phyloP scores from a whole-genome alignment of 805 yeast species.

The Pichia kluyveri region DNA sequence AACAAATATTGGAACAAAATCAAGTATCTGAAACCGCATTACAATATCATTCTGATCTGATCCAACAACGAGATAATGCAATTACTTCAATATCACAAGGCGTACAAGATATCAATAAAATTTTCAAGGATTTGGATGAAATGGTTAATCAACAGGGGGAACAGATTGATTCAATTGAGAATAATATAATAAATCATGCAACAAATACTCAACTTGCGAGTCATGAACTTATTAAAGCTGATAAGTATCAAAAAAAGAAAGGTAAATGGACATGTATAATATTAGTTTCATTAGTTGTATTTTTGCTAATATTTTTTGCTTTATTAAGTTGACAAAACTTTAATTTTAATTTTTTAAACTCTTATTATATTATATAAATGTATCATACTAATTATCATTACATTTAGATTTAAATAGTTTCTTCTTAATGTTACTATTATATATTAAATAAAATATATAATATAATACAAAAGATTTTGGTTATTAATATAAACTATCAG shows the following conservation, averaged over 20 bases:
- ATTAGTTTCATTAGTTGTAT: slow-evolving; percentile 46
- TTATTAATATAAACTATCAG: no score
- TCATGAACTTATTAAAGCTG: slow-evolving; percentile 63
- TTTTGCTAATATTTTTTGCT: slow-evolving; percentile 52
- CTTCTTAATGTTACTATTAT: no score
- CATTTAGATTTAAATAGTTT: no score
- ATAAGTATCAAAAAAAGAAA: slow-evolving; percentile 59
- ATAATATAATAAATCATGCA: slow-evolving; percentile 57
- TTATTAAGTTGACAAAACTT: slow-evolving; percentile 29
- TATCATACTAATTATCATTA: not conserved
- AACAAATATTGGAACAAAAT: slow-evolving; percentile 21
- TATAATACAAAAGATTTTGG: not conserved
- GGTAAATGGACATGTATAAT: slow-evolving; percentile 69
- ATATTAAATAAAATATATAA: no score
- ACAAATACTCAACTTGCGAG: slow-evolving; percentile 62
- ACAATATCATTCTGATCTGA: slow-evolving; percentile 53
- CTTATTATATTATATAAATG: no score
- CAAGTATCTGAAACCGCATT: slow-evolving; percentile 37
- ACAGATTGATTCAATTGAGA: slow-evolving; percentile 77
- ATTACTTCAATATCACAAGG: slow-evolving; percentile 68
- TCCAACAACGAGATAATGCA: slow-evolving; percentile 67
- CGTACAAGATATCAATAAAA: slow-evolving; percentile 75
- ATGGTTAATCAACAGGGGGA: slow-evolving; percentile 80
- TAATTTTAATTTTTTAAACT: not conserved
- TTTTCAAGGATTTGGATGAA: slow-evolving; percentile 71